Conservation (phyloP, 2,329 filamentous ascomycete genomes). For the Claviceps arundinis region DNA sequence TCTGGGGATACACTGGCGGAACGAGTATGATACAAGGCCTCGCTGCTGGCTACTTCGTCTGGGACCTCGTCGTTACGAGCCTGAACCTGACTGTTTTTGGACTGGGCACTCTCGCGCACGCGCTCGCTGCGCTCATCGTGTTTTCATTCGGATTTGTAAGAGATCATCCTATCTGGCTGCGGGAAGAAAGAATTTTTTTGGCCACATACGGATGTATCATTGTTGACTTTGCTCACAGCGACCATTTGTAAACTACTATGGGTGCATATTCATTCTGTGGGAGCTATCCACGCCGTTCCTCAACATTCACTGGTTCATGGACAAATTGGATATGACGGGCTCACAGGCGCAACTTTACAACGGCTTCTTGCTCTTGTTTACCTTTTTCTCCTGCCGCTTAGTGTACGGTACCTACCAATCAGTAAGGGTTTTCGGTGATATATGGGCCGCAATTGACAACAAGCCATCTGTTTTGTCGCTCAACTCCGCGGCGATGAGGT, state of each 20-base stretch:
- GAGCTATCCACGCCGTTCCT: constrained; percentile 76
- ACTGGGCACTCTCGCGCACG: constrained; percentile 64
- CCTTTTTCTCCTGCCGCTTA: constrained; percentile 65
- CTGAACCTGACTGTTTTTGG: constrained; percentile 60
- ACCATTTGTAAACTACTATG: constrained; percentile 77
- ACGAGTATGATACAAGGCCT: constrained; percentile 62
- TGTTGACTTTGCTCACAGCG: constrained; percentile 34
- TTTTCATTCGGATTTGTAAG: constrained; percentile 71
- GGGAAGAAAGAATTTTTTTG: background rate
- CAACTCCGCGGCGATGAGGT: constrained; percentile 21
- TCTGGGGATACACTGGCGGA: constrained; percentile 67
- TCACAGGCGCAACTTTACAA: constrained; percentile 63
- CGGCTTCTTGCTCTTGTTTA: constrained; percentile 55
- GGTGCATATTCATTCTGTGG: constrained; percentile 70
- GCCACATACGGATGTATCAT: background rate
- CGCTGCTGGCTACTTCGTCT: constrained; percentile 71
- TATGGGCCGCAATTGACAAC: constrained; percentile 39
- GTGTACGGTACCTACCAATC: constrained; percentile 68
- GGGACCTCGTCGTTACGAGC: constrained; percentile 62
- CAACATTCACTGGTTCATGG: constrained; percentile 86
- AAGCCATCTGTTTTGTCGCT: constrained; percentile 20
- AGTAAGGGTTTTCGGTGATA: constrained; percentile 54
- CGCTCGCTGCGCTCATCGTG: constrained; percentile 57
- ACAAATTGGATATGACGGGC: constrained; percentile 73
- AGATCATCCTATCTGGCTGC: constrained; percentile 10